Conservation (phyloP, 257 asterid genomes). For the Solanum lycopersicoides region DNA sequence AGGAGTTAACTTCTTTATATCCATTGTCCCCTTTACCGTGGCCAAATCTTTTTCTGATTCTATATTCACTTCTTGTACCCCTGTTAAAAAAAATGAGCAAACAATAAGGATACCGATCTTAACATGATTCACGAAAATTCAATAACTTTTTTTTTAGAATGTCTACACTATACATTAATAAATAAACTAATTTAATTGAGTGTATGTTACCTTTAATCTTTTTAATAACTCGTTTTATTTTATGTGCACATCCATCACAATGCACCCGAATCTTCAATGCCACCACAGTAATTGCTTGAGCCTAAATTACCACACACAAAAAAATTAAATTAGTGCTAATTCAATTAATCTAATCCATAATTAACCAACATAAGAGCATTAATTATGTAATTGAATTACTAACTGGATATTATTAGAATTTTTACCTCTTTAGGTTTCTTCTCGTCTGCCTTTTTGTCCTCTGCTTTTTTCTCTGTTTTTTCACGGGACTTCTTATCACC, state of each 20-base stretch:
- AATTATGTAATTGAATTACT: neutral
- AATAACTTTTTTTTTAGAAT: neutral
- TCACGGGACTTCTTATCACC: constrained; percentile 23
- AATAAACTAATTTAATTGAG: neutral
- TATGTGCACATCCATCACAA: constrained; percentile 83
- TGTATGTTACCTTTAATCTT: constrained; percentile 51
- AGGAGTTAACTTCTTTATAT: constrained; percentile 42
- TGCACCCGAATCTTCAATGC: constrained; percentile 57
- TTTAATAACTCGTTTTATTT: constrained; percentile 56
- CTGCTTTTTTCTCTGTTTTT: constrained; percentile 15
- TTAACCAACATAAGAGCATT: neutral
- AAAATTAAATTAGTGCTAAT: neutral
- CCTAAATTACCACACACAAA: constrained; percentile 15
- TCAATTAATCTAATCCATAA: neutral
- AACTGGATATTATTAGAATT: too few relatives aligned
- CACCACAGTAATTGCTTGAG: constrained; percentile 39
- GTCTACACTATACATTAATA: neutral
- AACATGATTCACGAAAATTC: neutral
- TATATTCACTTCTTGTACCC: constrained; percentile 40
- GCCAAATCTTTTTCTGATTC: constrained; percentile 59
- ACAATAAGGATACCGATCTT: neutral
- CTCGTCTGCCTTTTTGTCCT: constrained; percentile 19
- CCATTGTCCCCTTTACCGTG: constrained; percentile 64
- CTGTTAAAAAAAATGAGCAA: constrained; percentile 12
- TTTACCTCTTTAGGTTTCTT: constrained; percentile 30